Conservation (phyloP, 139 green algal genomes). For the Nannochloris sp. region DNA sequence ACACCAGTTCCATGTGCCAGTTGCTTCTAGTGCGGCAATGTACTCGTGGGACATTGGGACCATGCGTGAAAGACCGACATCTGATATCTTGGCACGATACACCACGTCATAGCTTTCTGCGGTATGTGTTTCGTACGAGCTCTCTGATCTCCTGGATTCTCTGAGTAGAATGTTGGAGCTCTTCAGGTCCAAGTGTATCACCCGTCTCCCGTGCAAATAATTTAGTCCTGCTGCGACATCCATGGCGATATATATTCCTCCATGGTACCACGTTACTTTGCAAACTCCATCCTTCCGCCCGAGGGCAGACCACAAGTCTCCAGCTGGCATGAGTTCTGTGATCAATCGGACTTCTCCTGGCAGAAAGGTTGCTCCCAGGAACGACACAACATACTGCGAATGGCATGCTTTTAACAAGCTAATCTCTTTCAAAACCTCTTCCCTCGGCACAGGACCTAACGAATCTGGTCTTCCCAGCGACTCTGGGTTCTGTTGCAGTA, state of each 20-base stretch:
- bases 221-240: conserved; percentile 30
- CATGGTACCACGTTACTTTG: conserved; percentile 12
- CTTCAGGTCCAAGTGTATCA: conserved; percentile 28
- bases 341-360: conserved; percentile 3
- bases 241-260: conserved; percentile 21
- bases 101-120: not conserved
- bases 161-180: conserved; percentile 25
- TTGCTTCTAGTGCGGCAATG: not conserved
- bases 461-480: not conserved
- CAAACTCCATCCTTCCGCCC: no score
- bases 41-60: conserved; percentile 7
- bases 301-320: conserved; percentile 3
- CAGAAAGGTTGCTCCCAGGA: conserved; percentile 19
- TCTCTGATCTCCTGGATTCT: not conserved
- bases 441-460: no score
- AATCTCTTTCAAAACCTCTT: conserved; percentile 5
- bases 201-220: conserved; percentile 29
- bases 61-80: conserved; percentile 27
- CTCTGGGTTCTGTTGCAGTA: not conserved
- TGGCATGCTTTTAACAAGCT: not conserved
- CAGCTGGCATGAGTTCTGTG: conserved; percentile 19
- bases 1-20: conserved; percentile 5
- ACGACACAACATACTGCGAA: not conserved
- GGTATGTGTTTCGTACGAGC: not conserved
- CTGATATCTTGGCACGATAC: conserved; percentile 21